A percentile compares a stretch with the other conserved stretches of the same genome.
Evolutionary conservation across 805 yeast species (phyloP).

Genomic region (Candida gorgasii): DNA sequence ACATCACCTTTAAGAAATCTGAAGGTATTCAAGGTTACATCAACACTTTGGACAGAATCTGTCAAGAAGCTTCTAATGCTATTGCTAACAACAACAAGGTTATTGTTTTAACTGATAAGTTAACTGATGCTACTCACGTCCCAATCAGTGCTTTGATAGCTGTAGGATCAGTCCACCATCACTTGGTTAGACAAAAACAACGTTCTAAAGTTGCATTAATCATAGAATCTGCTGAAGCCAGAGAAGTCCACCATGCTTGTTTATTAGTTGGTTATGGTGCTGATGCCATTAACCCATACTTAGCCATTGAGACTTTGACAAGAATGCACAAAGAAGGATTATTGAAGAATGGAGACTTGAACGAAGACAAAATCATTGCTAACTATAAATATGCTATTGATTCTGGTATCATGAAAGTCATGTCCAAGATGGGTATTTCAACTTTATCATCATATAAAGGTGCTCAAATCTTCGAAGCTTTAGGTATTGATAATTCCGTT

Average conservation of each 20-base stretch:
- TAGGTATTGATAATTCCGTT: conserved; percentile 93
- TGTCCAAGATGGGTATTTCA: conserved; percentile 99
- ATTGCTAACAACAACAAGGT: conserved; percentile 75
- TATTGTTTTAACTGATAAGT: conserved; percentile 73
- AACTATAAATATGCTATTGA: conserved; percentile 87
- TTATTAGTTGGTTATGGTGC: conserved; percentile 96
- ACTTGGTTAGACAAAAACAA: conserved; percentile 90
- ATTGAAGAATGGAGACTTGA: conserved; percentile 52
- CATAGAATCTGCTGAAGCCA: conserved; percentile 94
- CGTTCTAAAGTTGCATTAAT: conserved; percentile 92
- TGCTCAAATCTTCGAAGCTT: conserved; percentile 96
- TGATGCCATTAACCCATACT: conserved; percentile 92
- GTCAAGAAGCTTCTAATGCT: conserved; percentile 83
- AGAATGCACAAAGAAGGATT: conserved; percentile 83
- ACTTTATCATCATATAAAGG: conserved; percentile 98
- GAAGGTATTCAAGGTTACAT: conserved; percentile 89
- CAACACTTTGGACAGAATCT: conserved; percentile 79
- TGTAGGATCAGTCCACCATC: conserved; percentile 96
- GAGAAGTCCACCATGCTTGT: conserved; percentile 96
- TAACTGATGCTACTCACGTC: conserved; percentile 59
- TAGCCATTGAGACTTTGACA: conserved; percentile 85
- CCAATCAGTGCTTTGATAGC: conserved; percentile 89
- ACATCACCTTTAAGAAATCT: conserved; percentile 80
- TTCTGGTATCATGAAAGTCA: conserved; percentile 91
- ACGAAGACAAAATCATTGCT: conserved; percentile 60